These are phyloP conservation scores for Aspergillus chevalieri DNA, from an alignment of 2,329 filamentous ascomycete genomes.

Conservation along the genomic window DNA sequence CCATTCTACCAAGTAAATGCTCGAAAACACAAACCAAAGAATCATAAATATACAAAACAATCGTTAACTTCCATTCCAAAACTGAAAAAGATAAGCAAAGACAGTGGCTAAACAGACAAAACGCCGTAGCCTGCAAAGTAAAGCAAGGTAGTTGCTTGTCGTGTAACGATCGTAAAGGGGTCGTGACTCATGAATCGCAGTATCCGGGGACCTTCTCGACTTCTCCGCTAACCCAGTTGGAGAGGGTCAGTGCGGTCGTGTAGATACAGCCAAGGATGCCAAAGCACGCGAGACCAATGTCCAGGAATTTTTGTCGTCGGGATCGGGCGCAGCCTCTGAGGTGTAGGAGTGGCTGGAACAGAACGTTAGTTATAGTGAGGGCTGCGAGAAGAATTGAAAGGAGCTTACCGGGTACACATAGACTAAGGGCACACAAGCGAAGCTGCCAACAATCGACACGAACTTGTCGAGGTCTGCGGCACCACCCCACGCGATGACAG, in stretches of 20 bases:
- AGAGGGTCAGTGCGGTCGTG: slow-evolving; percentile 77
- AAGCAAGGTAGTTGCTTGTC: slow-evolving; percentile 1
- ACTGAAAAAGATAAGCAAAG: neutral
- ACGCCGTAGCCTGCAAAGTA: neutral
- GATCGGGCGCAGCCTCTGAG: slow-evolving; percentile 71
- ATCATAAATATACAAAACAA: neutral
- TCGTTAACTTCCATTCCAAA: neutral
- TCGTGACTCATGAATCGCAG: slow-evolving; percentile 45
- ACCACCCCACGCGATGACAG: slow-evolving; percentile 82
- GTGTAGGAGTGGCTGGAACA: slow-evolving; percentile 74
- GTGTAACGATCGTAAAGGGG: neutral
- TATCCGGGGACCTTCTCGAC: slow-evolving; percentile 54
- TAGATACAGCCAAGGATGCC: slow-evolving; percentile 85
- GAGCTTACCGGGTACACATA: slow-evolving; percentile 91
- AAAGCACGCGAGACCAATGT: slow-evolving; percentile 72
- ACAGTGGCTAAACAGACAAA: neutral
- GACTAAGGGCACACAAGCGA: slow-evolving; percentile 93
- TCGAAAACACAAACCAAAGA: neutral
- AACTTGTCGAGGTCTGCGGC: slow-evolving; percentile 96
- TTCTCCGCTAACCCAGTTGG: slow-evolving; percentile 69
- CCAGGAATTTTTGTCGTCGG: slow-evolving; percentile 60
- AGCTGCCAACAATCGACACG: slow-evolving; percentile 90
- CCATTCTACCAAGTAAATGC: neutral
- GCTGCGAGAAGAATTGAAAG: neutral
- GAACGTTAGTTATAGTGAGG: slow-evolving; percentile 3